Percentiles rank a stretch among this genome's conserved stretches.
Evolutionary conservation across 495 filamentous ascomycete genomes (phyloP).

Genomic region (Penicillium psychrofluorescens): DNA sequence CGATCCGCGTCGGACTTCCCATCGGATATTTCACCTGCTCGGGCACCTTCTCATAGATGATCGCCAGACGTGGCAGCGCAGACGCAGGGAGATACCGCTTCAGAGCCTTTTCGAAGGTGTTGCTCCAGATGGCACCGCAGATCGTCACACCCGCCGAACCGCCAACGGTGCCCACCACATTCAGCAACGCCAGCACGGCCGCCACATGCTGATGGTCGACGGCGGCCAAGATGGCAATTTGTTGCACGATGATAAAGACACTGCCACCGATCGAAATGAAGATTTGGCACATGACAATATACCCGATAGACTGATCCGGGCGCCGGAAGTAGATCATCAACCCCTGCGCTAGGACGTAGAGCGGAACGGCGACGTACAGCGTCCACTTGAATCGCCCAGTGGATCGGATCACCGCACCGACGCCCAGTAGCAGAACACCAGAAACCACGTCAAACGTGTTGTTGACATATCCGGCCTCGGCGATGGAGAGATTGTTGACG

Average conservation of each 20-base stretch:
- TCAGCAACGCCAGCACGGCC: slow-evolving; percentile 53
- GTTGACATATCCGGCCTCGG: slow-evolving; percentile 43
- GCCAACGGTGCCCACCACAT: slow-evolving; percentile 54
- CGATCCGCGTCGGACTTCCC: slow-evolving; percentile 39
- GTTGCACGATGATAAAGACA: slow-evolving; percentile 50
- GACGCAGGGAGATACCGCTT: slow-evolving; percentile 43
- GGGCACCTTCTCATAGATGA: slow-evolving; percentile 45
- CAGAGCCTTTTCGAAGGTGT: slow-evolving; percentile 47
- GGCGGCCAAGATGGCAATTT: slow-evolving; percentile 60
- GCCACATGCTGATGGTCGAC: slow-evolving; percentile 57
- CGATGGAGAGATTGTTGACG: slow-evolving; percentile 48
- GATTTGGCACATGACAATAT: slow-evolving; percentile 65
- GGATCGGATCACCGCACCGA: slow-evolving; percentile 43
- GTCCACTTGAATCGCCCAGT: slow-evolving; percentile 47
- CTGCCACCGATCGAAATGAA: slow-evolving; percentile 58
- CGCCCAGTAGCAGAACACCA: slow-evolving; percentile 34
- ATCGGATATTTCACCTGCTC: slow-evolving; percentile 45
- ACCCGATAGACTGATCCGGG: slow-evolving; percentile 46
- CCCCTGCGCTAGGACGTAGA: slow-evolving; percentile 47
- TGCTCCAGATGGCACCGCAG: slow-evolving; percentile 56
- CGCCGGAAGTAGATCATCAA: slow-evolving; percentile 61
- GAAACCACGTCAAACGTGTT: slow-evolving; percentile 44
- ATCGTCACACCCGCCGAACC: slow-evolving; percentile 57
- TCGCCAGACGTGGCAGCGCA: slow-evolving; percentile 20
- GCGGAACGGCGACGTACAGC: slow-evolving; percentile 49